phyloP scores from a whole-genome alignment of 139 green algal species.

The Choricystis sp. region DNA sequence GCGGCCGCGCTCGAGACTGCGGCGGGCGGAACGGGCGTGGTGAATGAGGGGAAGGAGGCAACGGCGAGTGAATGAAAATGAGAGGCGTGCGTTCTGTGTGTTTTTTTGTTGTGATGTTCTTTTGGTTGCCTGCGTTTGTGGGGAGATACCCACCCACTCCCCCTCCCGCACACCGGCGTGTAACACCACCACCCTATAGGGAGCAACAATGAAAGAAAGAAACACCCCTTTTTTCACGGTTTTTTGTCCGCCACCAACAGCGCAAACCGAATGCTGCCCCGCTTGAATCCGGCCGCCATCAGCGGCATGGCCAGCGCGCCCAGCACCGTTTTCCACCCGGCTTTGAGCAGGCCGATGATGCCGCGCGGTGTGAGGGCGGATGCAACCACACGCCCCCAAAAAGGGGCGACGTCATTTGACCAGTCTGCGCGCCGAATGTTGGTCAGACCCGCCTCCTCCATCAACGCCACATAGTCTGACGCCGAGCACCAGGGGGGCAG shows the following conservation, averaged over 20 bases:
- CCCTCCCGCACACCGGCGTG: no score
- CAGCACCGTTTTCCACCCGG: conserved; percentile 70
- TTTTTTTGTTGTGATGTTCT: no score
- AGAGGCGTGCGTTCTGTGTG: no score
- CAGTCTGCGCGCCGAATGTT: conserved; percentile 64
- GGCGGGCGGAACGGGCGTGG: no score
- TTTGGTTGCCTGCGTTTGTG: no score
- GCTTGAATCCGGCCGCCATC: conserved; percentile 74
- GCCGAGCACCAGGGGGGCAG: conserved; percentile 87
- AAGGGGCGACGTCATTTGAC: conserved; percentile 78
- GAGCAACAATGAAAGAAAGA: neutral
- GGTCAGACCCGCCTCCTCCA: conserved; percentile 28
- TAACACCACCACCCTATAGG: no score
- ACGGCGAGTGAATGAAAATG: neutral
- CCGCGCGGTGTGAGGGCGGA: conserved; percentile 55
- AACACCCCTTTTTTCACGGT: neutral
- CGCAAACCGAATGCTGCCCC: conserved; percentile 89
- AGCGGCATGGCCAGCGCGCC: conserved; percentile 89
- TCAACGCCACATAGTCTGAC: conserved; percentile 69
- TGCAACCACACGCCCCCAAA: conserved; percentile 88
- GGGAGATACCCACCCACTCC: no score
- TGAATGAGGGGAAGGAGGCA: neutral
- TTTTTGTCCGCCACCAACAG: conserved; percentile 74
- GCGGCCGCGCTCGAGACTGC: neutral
- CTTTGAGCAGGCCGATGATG: conserved; percentile 60